Evolutionary conservation across 2,329 filamentous ascomycete genomes (phyloP).

Genomic region (Malbranchea cinnamomea): DNA sequence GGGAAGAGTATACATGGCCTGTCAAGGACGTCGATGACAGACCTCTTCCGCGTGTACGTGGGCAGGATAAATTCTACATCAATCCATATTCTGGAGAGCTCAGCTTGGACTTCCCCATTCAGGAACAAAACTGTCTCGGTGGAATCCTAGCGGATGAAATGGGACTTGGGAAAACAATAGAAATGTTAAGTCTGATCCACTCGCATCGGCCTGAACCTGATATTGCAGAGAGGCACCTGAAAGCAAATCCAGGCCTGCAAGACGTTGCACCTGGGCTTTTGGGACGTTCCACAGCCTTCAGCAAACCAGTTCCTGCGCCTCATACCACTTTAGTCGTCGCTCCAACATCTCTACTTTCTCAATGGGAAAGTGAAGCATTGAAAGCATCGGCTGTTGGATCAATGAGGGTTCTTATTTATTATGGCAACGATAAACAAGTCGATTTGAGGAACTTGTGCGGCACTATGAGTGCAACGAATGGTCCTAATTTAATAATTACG

Average conservation of each 20-base stretch:
- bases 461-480: conserved; percentile 53
- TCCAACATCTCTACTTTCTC: conserved; percentile 87
- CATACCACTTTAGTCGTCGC: conserved; percentile 91
- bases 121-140: conserved; percentile 88
- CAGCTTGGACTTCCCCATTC: conserved; percentile 76
- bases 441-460: conserved; percentile 71
- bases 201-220: conserved; percentile 51
- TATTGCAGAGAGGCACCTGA: conserved; percentile 13
- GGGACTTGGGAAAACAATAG: conserved; percentile 95
- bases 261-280: no score
- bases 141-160: conserved; percentile 92
- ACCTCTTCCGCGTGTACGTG: conserved; percentile 49
- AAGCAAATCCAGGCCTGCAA: conserved; percentile 7
- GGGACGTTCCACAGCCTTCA: no score
- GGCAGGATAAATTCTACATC: conserved; percentile 69
- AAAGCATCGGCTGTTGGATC: conserved; percentile 77
- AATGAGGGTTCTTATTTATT: conserved; percentile 77
- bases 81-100: conserved; percentile 95
- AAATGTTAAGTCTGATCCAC: conserved; percentile 91
- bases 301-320: conserved; percentile 52
- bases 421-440: conserved; percentile 67
- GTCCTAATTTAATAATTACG: conserved; percentile 84
- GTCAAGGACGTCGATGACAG: conserved; percentile 74
- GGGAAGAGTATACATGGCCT: conserved; percentile 93
- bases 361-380: conserved; percentile 92